Evolutionary conservation across 2,329 filamentous ascomycete species (phyloP), one percentile per base, ranked within the genome.

Genomic region (Pseudogymnoascus sp.): DNA sequence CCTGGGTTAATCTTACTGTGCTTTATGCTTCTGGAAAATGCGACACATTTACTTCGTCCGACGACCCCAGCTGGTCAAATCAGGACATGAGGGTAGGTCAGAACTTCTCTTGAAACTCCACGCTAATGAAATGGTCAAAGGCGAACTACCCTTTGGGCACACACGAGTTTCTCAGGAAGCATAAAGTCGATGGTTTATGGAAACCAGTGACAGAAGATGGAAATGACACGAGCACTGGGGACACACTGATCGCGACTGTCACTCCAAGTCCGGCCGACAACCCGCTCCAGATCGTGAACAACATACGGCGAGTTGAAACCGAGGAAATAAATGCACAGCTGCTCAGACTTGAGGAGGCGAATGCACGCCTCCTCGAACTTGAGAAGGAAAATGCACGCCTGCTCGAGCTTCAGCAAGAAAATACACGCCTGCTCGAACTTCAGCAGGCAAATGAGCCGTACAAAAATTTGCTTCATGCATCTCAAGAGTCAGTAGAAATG

Each of bases 151-250:
- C 61, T 33, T 60, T 41, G 53, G 47, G 47, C 25, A 37, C 35
- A 6, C 38, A 64, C 39, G 22, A 62, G 50, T 63, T 62, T 41
- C 41, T 64, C 33, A 22, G 59, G 58, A 64, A 64, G 58, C 38
- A n/a, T n/a, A n/a, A 25, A 39, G 59, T 62, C 12, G n/a, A n/a
- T 57, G 58, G 58, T 53, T 62, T 28, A 50, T 63, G 53, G 63
- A 64, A 63, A 62, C 35, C 35, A 64, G 43, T 37, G 57, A 58
- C 43, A 37, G 35, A 37, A 37, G 35, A 37, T 37, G 38, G 33
- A 60, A 18, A 62, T 33, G 35, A 64, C 60, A 39, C 20, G 61
- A 36, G 50, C 61, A 25, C n/a, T 28, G 50, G 30, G 62, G 50
- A 47, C 28, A 62, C 39, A 12, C 30, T 60, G n/a, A 63, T 50